Evolutionary conservation across 371 early-diverging fungal genomes (phyloP), one percentile per base, ranked within the genome.

Genomic region (Syncephalis fuscata): DNA sequence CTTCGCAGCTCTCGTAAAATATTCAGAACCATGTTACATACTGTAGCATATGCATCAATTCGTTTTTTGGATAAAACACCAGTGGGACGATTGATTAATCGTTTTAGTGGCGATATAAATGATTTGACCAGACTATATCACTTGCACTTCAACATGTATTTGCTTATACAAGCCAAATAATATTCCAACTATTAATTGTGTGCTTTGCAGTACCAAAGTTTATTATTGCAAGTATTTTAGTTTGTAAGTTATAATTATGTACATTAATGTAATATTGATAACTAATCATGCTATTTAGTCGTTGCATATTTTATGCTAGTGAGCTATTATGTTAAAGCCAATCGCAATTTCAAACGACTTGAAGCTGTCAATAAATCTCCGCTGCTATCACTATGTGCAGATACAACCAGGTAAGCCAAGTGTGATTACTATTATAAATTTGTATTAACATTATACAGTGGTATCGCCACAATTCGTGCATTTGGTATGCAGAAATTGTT

Each of bases 61-160:
- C 67, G 80, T 17, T 91, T 89, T 64, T 88, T 87, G 56, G 92
- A 92, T 43, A 76, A 66, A 19, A 93, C 90, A 10, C 94, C 93
- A 3, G 57, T 90, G n/a, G 90, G 89, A 4, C 71, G 88, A 7
- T 73, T 87, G 20, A 59, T 86, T 52, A 82, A 84, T 57, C 64
- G 89, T 25, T 86, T 87, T 54, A 68, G 73, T 14, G 74, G 76
- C 49, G 91, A 90, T 63, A 72, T 84, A 57, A 76, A 77, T 46
- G 60, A 10, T 57, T 86, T 44, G 90, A 89, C 56, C 74, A 65
- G 36, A 59, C 63, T 3, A 56, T 85, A 32, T 57, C 75, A n/a
- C 65, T 59, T 41, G 53, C 65, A 38, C 66, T 76, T 54, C 60
- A 66, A 17, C 64, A 64, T 53, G 72, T 78, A 51, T 47, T 73